Evolutionary conservation across 2,329 filamentous ascomycete species (phyloP).

Genomic region (Xylariaceae sp.): DNA sequence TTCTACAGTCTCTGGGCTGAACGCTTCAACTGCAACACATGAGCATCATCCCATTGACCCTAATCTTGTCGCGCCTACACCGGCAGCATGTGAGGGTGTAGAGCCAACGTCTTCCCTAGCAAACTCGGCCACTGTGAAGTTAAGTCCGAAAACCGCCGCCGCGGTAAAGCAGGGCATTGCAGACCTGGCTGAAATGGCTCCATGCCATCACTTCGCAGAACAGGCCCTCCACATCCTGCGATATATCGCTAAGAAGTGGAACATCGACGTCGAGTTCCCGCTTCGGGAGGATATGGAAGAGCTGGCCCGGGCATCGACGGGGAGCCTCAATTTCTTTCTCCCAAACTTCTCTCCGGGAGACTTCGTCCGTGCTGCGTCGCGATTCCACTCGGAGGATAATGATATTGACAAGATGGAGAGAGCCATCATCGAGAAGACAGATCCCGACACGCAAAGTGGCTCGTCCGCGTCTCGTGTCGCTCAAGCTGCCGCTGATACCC

Average conservation of each 20-base stretch:
- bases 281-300: slow-evolving; percentile 35
- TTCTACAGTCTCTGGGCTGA: slow-evolving; percentile 22
- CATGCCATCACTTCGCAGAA: slow-evolving; percentile 56
- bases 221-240: slow-evolving; percentile 56
- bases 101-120: slow-evolving; percentile 16
- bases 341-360: slow-evolving; percentile 46
- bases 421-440: slow-evolving; percentile 12
- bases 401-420: slow-evolving; percentile 25
- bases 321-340: slow-evolving; percentile 53
- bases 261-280: slow-evolving; percentile 46
- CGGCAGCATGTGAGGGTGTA: neutral
- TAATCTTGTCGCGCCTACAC: neutral
- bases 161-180: slow-evolving; percentile 50
- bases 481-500: slow-evolving; percentile 32
- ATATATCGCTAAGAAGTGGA: slow-evolving; percentile 55
- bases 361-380: slow-evolving; percentile 32
- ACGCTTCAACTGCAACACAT: slow-evolving; percentile 22
- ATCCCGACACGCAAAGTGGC: neutral
- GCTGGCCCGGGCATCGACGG: slow-evolving; percentile 43
- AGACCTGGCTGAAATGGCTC: slow-evolving; percentile 56
- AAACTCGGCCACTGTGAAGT: slow-evolving; percentile 24
- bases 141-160: slow-evolving; percentile 39
- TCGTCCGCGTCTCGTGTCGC: neutral
- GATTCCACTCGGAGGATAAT: slow-evolving; percentile 10
- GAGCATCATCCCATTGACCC: slow-evolving; percentile 16